Base-by-base conservation (phyloP, 371 early-diverging fungal genomes). In the Rhizopus arrhizus region DNA sequence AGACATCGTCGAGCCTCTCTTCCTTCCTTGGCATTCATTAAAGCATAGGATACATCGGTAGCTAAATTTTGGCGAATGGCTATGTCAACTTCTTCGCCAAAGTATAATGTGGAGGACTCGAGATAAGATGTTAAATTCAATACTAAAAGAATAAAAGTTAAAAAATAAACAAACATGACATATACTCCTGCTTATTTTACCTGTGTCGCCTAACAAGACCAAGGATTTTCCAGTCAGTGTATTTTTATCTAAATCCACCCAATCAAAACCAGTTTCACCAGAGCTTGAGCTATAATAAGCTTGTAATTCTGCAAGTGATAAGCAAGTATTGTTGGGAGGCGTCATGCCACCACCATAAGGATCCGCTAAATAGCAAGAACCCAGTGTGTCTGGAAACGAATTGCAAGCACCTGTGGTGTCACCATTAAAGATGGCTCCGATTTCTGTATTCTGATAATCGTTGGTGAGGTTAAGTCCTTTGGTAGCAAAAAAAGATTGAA, bases 371-470 rank as follows among this genome's bases (percentile, higher is more conserved):
- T 56, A 53, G 50, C 81, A 80, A 7, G 56, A 36, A 15, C 68
- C 64, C 15, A 60, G 58, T 0, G 60, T 43, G 8, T 61, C 59
- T 32, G 56, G 62, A 61, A 64, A 82, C 1, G 33, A 4, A 0
- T 55, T 6, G 54, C 85, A 85, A 31, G 74, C 73, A 28, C 59
- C 65, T 4, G 32, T 52, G 0, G 69, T 68, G 60, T 70, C 76
- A 29, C 79, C 82, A 48, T 72, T 70, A 69, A 85, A 85, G 22
- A 85, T 77, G 3, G 62, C 33, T 7, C 77, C 68, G 52, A 85
- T 69, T 47, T 85, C 85, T 22, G 70, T 70, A 41, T 73, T 81
- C 15, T 71, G 72, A 45, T 76, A 85, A 51, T 83, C 85, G 11
- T 59, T 70, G 13, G 78, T 74, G 41, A 85, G 49, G 42, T 72